Percentiles rank a stretch among this genome's conserved stretches.
Conservation (phyloP, 2,329 filamentous ascomycete genomes). For the Plectosphaerella plurivora region DNA sequence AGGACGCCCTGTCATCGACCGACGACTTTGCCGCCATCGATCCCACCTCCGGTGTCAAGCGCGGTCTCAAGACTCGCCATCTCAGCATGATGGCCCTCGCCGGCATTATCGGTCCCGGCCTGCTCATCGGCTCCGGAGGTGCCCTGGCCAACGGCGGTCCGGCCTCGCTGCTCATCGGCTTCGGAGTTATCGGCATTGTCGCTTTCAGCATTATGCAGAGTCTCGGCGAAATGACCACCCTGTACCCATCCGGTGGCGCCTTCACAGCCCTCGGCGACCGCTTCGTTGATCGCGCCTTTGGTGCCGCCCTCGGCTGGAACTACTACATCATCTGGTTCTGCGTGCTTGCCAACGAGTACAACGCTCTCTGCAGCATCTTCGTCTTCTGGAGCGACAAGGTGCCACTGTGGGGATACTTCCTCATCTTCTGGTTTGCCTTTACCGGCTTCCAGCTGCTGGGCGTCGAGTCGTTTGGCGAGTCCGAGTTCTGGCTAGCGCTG, state of each 20-base stretch:
- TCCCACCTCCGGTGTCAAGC: conserved; percentile 61
- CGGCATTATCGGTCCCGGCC: conserved; percentile 63
- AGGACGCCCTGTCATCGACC: conserved; percentile 12
- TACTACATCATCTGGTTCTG: conserved; percentile 66
- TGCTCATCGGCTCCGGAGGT: conserved; percentile 67
- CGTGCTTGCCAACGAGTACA: conserved; percentile 68
- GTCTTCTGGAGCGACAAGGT: conserved; percentile 59
- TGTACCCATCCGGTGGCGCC: conserved; percentile 67
- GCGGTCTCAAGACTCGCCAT: conserved; percentile 64
- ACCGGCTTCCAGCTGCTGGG: conserved; percentile 65
- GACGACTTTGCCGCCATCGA: conserved; percentile 45
- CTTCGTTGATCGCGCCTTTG: conserved; percentile 67
- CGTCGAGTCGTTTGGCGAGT: conserved; percentile 71
- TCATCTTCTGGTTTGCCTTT: conserved; percentile 69
- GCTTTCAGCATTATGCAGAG: conserved; percentile 68
- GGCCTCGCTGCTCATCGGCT: conserved; percentile 68
- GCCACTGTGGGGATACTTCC: conserved; percentile 64
- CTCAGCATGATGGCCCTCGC: conserved; percentile 62
- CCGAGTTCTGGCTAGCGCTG: conserved; percentile 74
- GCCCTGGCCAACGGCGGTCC: conserved; percentile 66
- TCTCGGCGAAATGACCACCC: conserved; percentile 68
- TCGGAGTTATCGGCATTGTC: conserved; percentile 66
- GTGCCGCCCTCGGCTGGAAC: conserved; percentile 66
- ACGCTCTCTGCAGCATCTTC: conserved; percentile 62
- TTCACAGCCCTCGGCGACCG: conserved; percentile 68